Conservation (phyloP, 2,329 filamentous ascomycete species). For the Albifimbria verrucaria region DNA sequence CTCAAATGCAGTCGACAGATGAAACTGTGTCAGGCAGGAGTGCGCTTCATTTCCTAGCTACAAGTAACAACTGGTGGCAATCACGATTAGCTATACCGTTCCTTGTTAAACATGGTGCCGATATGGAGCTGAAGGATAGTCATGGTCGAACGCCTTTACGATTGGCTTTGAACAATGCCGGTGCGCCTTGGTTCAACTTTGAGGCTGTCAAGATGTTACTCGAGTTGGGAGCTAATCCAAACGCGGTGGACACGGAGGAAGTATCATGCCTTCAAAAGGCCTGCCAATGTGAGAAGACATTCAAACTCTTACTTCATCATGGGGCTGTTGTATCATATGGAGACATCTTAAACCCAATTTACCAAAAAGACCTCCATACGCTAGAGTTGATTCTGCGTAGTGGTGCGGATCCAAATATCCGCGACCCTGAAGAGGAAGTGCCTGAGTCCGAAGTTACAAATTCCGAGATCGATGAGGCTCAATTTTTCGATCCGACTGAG, state of each 20-base stretch:
- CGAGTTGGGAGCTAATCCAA: slow-evolving; percentile 2
- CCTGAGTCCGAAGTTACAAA: background rate
- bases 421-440: background rate
- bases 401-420: background rate
- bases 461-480: background rate
- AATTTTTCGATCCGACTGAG: too few relatives aligned
- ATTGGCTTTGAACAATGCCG: too few relatives aligned
- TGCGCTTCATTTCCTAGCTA: slow-evolving; percentile 1
- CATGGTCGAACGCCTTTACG: slow-evolving; percentile 2
- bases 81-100: slow-evolving; percentile 3
- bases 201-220: slow-evolving; percentile 1
- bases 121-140: background rate
- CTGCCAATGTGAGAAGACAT: background rate
- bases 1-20: background rate
- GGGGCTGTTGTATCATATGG: background rate
- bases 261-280: slow-evolving; percentile 1
- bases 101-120: slow-evolving; percentile 1
- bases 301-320: background rate
- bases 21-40: background rate
- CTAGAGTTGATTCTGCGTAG: background rate
- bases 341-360: background rate
- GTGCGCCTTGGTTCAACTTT: too few relatives aligned
- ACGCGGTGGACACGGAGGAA: background rate
- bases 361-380: background rate
- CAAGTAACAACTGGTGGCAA: slow-evolving; percentile 5